Evolutionary conservation across 306 rosid species (phyloP), one percentile per base, ranked within the genome.

Genomic region (Purshia tridentata): DNA sequence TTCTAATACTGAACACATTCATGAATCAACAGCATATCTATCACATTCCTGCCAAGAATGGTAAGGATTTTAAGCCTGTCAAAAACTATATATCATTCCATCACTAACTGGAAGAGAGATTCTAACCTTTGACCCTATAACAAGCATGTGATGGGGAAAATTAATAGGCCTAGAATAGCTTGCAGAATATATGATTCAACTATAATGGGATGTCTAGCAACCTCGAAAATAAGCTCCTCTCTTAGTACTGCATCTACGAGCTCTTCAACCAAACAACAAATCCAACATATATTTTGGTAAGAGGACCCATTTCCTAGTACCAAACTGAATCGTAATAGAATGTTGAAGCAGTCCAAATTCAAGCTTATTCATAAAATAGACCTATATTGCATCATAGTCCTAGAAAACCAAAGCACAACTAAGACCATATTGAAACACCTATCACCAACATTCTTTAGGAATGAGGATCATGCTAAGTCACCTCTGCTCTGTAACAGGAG

Each of bases 311-410:
- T 46, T 49, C 37, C 51, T 29, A 29, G 35, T 18, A 50, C 55
- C 50, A 77, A 70, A 71, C 19, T 13, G n/a, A 45, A 22, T 6
- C 39, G 45, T 35, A 45, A n/a, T 41, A 62, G 29, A 11, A 62
- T 16, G 67, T 63, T 66, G 23, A 56, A n/a, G 62, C n/a, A 18
- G 56, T 18, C 40, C 44, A 12, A 35, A 67, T 48, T 67, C 23
- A 48, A 40, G 49, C n/a, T 8, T 62, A 41, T 62, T 14, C 29
- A 6, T 16, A 16, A 35, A 62, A 4, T 46, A 39, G 58, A 11
- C 44, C 4, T 18, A 22, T 13, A 5, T 62, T 39, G 16, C 47
- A 37, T 37, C 48, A 11, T 9, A 18, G 3, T 29, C 49, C 61
- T 56, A 56, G 61, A 0, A 53, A 29, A n/a, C 20, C 11, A 19